Base-by-base conservation (phyloP, 176 grass and related monocot genomes). In the Musa beccarii region DNA sequence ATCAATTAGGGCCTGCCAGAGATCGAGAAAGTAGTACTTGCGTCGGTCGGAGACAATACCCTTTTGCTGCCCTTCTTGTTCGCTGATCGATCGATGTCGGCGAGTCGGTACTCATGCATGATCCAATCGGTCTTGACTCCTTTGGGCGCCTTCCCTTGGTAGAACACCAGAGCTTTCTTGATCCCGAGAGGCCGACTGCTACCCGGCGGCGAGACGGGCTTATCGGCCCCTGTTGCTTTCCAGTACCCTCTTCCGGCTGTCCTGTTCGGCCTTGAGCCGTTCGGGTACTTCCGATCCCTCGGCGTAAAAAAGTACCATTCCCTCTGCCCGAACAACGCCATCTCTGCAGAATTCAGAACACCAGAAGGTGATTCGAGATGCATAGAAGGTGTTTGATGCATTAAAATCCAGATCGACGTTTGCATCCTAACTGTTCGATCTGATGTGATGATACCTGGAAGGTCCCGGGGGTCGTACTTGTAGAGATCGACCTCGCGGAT, bases 231-330 rank as follows among this genome's bases (percentile, higher is more conserved):
- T 8, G 89, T 92, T 12, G 89, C 89, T 81, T 92, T 92, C 89
- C 89, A 89, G 89, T 92, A 92, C 12, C 89, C 85, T 2, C 13
- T 83, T 28, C 85, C 89, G 59, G 89, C 81, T 20, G 86, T 68
- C 65, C 89, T 71, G 86, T 92, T 92, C 62, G 89, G 89, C 16
- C 89, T 71, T 72, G 86, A 80, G 23, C 89, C 89, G 53, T 88
- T 92, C 3, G 89, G 89, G 81, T 92, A 88, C 89, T 92, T 91
- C 52, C 89, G 83, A 78, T 91, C 89, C 2, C 85, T 80, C 14
- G 89, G 89, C 74, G 89, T 91, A 63, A 86, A 92, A 81, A 92
- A 92, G 63, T 92, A 92, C 89, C 89, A 92, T 75, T 92, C 89
- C 53, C 51, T 86, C 29, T 59, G 55, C 63, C 89, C 89, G 69